phyloP scores from a whole-genome alignment of 2,329 filamentous ascomycete species.

The Diaporthe sp. region DNA sequence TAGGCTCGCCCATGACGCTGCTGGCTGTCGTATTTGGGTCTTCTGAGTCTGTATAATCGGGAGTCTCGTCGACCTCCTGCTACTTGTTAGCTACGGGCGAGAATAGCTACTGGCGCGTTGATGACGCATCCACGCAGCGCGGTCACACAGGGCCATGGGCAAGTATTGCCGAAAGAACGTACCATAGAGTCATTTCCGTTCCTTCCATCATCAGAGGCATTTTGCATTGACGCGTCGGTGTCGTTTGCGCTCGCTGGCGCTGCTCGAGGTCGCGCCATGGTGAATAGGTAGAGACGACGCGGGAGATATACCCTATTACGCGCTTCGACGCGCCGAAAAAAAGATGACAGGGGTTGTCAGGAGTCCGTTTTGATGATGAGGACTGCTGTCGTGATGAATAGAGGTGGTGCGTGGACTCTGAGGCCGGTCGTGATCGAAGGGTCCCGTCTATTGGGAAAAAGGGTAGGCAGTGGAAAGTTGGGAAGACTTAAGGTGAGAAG shows the following conservation, averaged over 20 bases:
- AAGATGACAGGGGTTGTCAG: constrained; percentile 7
- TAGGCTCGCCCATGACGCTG: constrained; percentile 83
- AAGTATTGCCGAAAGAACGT: constrained; percentile 41
- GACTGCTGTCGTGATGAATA: background rate
- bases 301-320: constrained; percentile 28
- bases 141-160: background rate
- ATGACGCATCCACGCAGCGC: background rate
- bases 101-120: background rate
- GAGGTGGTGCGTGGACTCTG: constrained; percentile 13
- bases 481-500: constrained; percentile 32
- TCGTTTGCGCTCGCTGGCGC: constrained; percentile 66
- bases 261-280: constrained; percentile 68
- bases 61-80: constrained; percentile 74
- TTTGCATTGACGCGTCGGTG: constrained; percentile 73
- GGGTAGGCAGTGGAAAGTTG: constrained; percentile 36
- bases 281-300: constrained; percentile 45
- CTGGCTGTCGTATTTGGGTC: constrained; percentile 81
- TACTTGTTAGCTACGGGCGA: background rate
- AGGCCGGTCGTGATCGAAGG: constrained; percentile 14
- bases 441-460: constrained; percentile 18
- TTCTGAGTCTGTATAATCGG: constrained; percentile 75
- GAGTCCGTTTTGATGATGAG: constrained; percentile 24
- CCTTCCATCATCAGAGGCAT: constrained; percentile 63
- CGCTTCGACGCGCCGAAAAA: constrained; percentile 57
- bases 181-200: constrained; percentile 63